These are phyloP conservation scores for Petunia secreta DNA, from an alignment of 257 asterid genomes.

Conservation along the genomic window DNA sequence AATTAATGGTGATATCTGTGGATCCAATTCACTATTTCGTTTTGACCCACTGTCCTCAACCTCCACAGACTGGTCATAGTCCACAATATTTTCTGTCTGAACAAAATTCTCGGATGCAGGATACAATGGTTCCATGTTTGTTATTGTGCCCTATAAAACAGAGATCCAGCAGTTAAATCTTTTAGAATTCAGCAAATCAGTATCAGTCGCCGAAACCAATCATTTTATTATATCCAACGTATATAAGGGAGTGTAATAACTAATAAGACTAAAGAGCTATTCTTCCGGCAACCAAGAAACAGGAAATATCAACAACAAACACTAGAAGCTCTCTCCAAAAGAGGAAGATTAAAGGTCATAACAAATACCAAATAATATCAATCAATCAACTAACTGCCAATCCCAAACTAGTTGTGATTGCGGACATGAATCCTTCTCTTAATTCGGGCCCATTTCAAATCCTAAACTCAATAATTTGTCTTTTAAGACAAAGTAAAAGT, in stretches of 20 bases:
- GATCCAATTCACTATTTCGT: constrained; percentile 27
- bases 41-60: constrained; percentile 30
- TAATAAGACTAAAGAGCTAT: not conserved
- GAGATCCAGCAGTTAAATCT: not conserved
- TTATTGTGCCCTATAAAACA: not conserved
- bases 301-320: not conserved
- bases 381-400: not conserved
- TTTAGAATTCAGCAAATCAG: no score
- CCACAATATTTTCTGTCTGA: constrained; percentile 24
- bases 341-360: not conserved
- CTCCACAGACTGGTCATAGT: constrained; percentile 18
- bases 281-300: constrained; percentile 14
- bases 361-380: not conserved
- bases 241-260: not conserved
- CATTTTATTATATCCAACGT: constrained; percentile 13
- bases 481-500: not conserved
- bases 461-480: not conserved
- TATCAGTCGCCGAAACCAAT: constrained; percentile 10
- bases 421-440: not conserved
- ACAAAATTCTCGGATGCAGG: constrained; percentile 20
- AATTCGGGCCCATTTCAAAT: not conserved
- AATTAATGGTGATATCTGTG: constrained; percentile 48
- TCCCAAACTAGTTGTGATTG: not conserved
- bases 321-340: not conserved
- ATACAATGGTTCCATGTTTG: constrained; percentile 14